These are phyloP conservation scores for Fusarium scirpi DNA, from an alignment of 2,329 filamentous ascomycete species.

Conservation along the genomic window DNA sequence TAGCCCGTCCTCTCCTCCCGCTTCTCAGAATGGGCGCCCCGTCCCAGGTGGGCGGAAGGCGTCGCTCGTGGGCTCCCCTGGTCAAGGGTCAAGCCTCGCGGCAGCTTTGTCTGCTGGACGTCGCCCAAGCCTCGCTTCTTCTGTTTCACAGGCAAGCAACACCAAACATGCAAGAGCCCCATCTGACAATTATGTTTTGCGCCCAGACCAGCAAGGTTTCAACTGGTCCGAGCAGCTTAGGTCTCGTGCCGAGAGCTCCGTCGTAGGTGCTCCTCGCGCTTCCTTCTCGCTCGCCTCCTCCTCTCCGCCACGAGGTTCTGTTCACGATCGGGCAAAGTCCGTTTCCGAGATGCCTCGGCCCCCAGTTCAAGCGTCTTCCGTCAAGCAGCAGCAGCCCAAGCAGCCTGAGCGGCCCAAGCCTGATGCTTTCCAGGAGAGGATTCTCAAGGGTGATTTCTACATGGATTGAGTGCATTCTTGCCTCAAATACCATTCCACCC, in stretches of 20 bases:
- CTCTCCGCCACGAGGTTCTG: constrained; percentile 53
- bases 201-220: constrained; percentile 86
- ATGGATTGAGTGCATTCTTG: constrained; percentile 78
- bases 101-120: constrained; percentile 52
- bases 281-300: constrained; percentile 68
- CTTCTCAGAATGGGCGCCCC: constrained; percentile 50
- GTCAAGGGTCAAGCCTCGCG: constrained; percentile 49
- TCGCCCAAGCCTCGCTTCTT: constrained; percentile 54
- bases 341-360: constrained; percentile 72
- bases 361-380: constrained; percentile 62
- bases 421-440: constrained; percentile 95
- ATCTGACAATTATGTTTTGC: constrained; percentile 73
- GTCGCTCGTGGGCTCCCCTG: constrained; percentile 42
- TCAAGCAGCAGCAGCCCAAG: constrained; percentile 53
- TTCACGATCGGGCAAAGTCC: constrained; percentile 77
- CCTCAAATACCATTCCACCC: constrained; percentile 19
- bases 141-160: constrained; percentile 68
- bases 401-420: constrained; percentile 72
- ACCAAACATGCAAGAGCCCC: constrained; percentile 66
- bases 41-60: constrained; percentile 51
- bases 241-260: constrained; percentile 86
- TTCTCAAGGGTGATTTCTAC: constrained; percentile 97
- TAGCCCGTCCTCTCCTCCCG: constrained; percentile 58
- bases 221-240: constrained; percentile 98
- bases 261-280: constrained; percentile 67